Conservation (phyloP, 352 stramenopile genomes). For the Phytopythium chamaehyphon region DNA sequence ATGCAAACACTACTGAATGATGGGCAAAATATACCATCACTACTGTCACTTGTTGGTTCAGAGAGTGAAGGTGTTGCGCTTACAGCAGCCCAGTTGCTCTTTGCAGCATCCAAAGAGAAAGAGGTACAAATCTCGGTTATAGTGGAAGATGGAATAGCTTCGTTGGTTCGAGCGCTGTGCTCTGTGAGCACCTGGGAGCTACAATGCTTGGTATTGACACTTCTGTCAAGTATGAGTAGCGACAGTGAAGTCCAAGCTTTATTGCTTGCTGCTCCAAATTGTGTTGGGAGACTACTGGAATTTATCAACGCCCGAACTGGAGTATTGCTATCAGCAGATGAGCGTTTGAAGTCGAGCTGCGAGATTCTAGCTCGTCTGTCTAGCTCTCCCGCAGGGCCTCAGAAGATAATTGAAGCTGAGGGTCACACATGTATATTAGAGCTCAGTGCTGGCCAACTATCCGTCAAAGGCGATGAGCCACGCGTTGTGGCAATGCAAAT, state of each 20-base stretch:
- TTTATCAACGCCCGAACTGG: conserved; percentile 39
- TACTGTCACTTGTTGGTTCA: conserved; percentile 38
- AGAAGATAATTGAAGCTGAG: conserved; percentile 31
- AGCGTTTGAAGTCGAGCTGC: conserved; percentile 37
- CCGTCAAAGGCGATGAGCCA: conserved; percentile 5
- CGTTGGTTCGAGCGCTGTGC: conserved; percentile 41
- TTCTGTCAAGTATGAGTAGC: conserved; percentile 47
- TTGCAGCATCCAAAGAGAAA: conserved; percentile 30
- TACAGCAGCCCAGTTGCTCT: conserved; percentile 38
- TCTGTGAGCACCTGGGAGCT: conserved; percentile 25
- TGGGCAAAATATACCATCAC: conserved; percentile 41
- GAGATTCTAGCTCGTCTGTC: conserved; percentile 46
- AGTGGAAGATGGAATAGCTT: conserved; percentile 67
- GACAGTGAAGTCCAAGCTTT: conserved; percentile 65
- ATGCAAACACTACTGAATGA: conserved; percentile 48
- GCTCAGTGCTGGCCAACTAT: conserved; percentile 29
- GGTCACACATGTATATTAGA: conserved; percentile 39
- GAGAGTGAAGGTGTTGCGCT: conserved; percentile 33
- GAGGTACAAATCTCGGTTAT: conserved; percentile 64
- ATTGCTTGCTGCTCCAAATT: conserved; percentile 38
- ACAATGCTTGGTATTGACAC: conserved; percentile 41
- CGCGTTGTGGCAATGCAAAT: conserved; percentile 33
- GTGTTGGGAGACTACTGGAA: conserved; percentile 35
- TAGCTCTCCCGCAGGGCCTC: conserved; percentile 16
- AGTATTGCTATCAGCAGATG: conserved; percentile 16